Base-by-base conservation (phyloP, 257 asterid species). In the Solanum piurae region DNA sequence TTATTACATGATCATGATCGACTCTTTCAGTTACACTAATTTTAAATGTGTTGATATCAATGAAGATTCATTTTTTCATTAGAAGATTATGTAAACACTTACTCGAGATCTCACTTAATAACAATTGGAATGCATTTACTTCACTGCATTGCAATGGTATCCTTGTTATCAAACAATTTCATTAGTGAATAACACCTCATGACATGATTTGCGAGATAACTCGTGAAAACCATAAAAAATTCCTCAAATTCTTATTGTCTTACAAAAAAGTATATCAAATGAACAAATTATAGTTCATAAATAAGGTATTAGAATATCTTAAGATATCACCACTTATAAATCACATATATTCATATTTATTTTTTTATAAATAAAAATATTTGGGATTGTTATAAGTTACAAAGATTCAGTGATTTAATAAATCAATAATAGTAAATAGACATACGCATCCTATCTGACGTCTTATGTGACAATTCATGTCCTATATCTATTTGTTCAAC, bases 401-500 rank as follows among this genome's bases (percentile, higher is more conserved):
- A 18, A 55, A 55, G 10, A 16, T 58, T 20, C 0, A 20, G 0
- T 0, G 27, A 58, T 58, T 20, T 20, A 58, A 21, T 58, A 20
- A 58, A 58, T 58, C 11, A 58, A 58, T 58, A 58, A 20, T 20
- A 21, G 4, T 20, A 58, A 1, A 6, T 55, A 55, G 10, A 55
- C 11, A 6, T 7, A 55, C 2, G 0, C 62, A 6, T 52, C 9
- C 3, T 16, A 52, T 0, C 0, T 16, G 60, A 49, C 0, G 21
- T 49, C 8, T 49, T 49, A 49, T 49, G 8, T 14, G 60, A 0
- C 9, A 52, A 16, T 52, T 52, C 0, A 52, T 13, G 3, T 5
- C 1, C 4, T 52, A 46, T 46, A 0, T 49, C 8, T 49, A 49
- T 16, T 49, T 49, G 1, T 49, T 14, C 4, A 49, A 49, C 0